A percentile compares a stretch with the other conserved stretches of the same genome.
phyloP scores from a whole-genome alignment of 2,329 filamentous ascomycete species.

The Calonectria pseudoreteaudii region DNA sequence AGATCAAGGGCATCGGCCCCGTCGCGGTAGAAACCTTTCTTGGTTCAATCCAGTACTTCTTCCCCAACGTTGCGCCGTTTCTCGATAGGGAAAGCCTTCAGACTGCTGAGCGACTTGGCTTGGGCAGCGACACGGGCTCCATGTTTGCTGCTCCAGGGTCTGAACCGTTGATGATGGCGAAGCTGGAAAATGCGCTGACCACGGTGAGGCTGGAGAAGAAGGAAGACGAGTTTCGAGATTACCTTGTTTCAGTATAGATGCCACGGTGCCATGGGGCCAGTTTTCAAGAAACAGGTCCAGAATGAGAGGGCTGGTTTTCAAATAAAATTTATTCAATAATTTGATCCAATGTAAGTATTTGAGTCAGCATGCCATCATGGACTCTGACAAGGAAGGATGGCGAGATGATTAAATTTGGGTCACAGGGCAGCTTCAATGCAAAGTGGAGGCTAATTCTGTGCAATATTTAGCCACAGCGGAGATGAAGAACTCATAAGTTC shows the following conservation, averaged over 20 bases:
- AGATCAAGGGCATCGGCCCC: background rate
- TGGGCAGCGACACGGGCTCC: background rate
- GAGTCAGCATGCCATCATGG: no score
- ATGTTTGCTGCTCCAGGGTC: background rate
- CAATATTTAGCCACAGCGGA: no score
- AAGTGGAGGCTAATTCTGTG: no score
- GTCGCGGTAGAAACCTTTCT: background rate
- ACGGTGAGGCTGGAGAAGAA: background rate
- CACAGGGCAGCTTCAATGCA: no score
- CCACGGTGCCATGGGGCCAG: no score
- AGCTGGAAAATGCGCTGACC: background rate
- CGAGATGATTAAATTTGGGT: no score
- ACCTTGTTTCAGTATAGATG: background rate
- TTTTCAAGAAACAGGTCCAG: background rate
- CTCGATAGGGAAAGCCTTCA: background rate
- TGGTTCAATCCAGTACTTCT: constrained; percentile 1
- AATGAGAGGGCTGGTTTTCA: background rate
- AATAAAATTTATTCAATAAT: no score
- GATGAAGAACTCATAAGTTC: no score
- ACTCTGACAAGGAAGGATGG: no score
- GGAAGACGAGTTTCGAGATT: background rate
- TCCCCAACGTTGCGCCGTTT: background rate
- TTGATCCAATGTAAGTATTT: no score
- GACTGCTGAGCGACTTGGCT: background rate
- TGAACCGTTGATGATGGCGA: background rate